phyloP scores from a whole-genome alignment of 495 filamentous ascomycete species.

The Penicillium diatomitis region DNA sequence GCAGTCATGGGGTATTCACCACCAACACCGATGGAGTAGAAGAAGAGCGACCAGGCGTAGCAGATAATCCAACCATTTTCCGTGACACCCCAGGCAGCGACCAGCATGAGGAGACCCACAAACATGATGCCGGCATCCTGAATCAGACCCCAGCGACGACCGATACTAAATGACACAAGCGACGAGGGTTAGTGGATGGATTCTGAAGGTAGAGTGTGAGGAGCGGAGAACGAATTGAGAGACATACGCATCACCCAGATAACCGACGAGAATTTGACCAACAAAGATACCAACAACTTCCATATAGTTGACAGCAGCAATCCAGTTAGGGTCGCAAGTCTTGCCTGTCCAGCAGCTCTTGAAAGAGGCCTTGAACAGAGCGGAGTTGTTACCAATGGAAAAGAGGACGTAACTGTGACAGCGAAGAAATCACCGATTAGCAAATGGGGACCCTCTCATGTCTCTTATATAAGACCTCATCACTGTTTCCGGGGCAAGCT shows the following conservation, averaged over 20 bases:
- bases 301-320: constrained; percentile 67
- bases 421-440: too few species aligned
- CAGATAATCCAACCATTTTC: constrained; percentile 86
- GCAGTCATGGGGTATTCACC: constrained; percentile 93
- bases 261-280: constrained; percentile 68
- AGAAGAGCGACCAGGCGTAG: constrained; percentile 81
- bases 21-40: constrained; percentile 83
- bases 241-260: constrained; percentile 44
- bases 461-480: too few species aligned
- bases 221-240: background rate
- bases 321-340: constrained; percentile 63
- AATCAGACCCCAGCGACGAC: constrained; percentile 82
- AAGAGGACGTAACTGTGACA: constrained; percentile 64
- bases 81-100: constrained; percentile 69
- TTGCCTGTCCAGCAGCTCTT: constrained; percentile 58
- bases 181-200: too few species aligned
- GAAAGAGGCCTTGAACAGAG: constrained; percentile 63
- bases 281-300: constrained; percentile 82
- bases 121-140: constrained; percentile 89
- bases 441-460: too few species aligned
- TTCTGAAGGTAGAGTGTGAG: background rate
- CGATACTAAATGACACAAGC: constrained; percentile 41
- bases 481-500: too few species aligned
- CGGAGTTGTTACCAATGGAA: constrained; percentile 76
- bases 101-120: constrained; percentile 75